Percentiles rank a stretch among this genome's conserved stretches.
Evolutionary conservation across 768 basidiomycete species (phyloP).

Genomic region (Trametopsis cervina): DNA sequence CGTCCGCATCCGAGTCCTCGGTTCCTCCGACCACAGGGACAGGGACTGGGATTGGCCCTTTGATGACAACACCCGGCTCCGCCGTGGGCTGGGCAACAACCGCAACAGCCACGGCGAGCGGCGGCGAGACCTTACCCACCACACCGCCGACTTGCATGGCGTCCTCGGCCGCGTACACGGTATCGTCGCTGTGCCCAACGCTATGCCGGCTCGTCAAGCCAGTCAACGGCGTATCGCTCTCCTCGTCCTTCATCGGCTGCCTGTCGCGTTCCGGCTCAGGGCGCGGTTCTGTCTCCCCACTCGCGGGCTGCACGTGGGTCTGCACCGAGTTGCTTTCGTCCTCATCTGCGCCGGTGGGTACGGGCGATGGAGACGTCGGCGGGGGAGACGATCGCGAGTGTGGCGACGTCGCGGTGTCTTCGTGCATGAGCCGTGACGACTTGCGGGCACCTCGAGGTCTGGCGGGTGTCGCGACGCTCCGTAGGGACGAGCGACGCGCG

Average conservation of each 20-base stretch:
- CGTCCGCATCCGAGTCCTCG: conserved; percentile 37
- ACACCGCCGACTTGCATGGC: conserved; percentile 16
- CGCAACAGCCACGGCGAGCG: conserved; percentile 9
- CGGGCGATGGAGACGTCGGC: neutral
- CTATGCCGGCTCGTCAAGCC: conserved; percentile 45
- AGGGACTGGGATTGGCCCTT: no score
- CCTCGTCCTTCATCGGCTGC: conserved; percentile 43
- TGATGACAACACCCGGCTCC: no score
- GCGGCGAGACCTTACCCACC: conserved; percentile 18
- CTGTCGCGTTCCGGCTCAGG: neutral
- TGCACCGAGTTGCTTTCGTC: no score
- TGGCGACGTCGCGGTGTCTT: neutral
- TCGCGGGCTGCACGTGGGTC: no score
- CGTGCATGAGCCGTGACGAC: conserved; percentile 3
- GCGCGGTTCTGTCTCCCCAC: neutral
- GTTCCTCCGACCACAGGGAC: conserved; percentile 20
- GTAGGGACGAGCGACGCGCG: conserved; percentile 8
- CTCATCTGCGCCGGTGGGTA: neutral
- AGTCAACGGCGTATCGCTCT: conserved; percentile 43
- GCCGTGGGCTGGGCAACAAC: no score
- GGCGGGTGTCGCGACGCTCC: conserved; percentile 3
- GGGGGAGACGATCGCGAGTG: neutral
- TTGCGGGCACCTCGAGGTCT: neutral
- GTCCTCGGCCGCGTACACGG: conserved; percentile 36
- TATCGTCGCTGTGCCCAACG: conserved; percentile 48